Evolutionary conservation across 148 eudicot species (phyloP), one percentile per base, ranked within the genome.

Genomic region (Oxyria digyna): DNA sequence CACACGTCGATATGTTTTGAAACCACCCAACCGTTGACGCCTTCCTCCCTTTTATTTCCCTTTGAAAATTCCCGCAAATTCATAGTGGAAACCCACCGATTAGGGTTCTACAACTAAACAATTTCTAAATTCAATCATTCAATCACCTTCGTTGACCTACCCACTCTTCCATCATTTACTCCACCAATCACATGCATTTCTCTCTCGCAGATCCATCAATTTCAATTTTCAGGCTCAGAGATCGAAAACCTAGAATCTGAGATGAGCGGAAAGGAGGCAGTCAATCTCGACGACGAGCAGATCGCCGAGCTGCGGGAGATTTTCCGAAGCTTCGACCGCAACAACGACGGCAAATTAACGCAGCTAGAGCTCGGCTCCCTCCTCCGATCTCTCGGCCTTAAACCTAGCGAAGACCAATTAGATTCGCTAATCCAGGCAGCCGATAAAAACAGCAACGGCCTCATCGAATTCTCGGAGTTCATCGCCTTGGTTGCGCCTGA

Each of bases 401-500:
- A 78, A 10, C 85, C 85, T 0, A 78, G 82, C 42, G 82, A 76
- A 29, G 85, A 78, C 1, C 85, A 81, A 33, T 6, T 81, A 0
- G 85, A 81, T 13, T 73, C 78, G 1, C 76, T 81, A 0, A 81
- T 81, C 13, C 82, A 78, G 24, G 80, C 82, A 2, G 85, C 85
- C 0, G 85, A 81, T 23, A 78, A 78, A 71, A 81, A 81, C 74
- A 81, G 69, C 71, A 81, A 81, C 4, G 85, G 85, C 1, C 69
- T 81, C 74, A 72, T 81, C 3, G 85, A 81, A n/a, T 81, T 81
- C 55, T 81, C 85, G 0, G 85, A 81, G 66, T 81, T 81, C 69
- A 76, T 81, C n/a, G 75, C 85, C 0, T 41, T 81, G 0, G 82
- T 81, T 0, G 70, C 85, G 3, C 85, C 85, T 7, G 85, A 81